Evolutionary conservation across 768 basidiomycete genomes (phyloP).

Genomic region (Astraeus odoratus): DNA sequence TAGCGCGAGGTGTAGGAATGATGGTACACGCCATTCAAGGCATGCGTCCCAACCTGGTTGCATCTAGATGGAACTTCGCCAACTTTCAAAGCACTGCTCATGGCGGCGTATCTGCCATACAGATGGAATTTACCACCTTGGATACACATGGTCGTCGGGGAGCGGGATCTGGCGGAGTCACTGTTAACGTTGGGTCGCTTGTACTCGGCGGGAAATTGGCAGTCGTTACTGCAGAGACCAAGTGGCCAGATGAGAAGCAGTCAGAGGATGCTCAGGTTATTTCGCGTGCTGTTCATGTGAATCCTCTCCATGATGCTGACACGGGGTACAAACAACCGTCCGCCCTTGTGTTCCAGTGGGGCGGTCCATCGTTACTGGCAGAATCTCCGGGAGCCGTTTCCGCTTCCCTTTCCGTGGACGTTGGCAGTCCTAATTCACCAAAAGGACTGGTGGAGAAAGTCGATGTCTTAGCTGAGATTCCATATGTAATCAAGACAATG

Average conservation of each 20-base stretch:
- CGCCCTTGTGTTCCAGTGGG: slow-evolving; percentile 72
- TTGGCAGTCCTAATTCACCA: slow-evolving; percentile 51
- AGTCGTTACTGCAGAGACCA: slow-evolving; percentile 73
- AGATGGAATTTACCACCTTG: slow-evolving; percentile 94
- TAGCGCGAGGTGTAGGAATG: slow-evolving; percentile 66
- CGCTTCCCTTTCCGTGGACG: slow-evolving; percentile 48
- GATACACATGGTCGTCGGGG: slow-evolving; percentile 75
- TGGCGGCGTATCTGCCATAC: slow-evolving; percentile 75
- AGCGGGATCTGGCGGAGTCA: slow-evolving; percentile 73
- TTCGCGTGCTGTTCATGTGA: slow-evolving; percentile 62
- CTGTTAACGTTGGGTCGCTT: slow-evolving; percentile 78
- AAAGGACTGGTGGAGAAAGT: slow-evolving; percentile 87
- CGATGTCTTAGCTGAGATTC: slow-evolving; percentile 92
- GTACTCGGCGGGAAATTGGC: slow-evolving; percentile 76
- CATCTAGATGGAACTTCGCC: slow-evolving; percentile 91
- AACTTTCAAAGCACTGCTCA: slow-evolving; percentile 76
- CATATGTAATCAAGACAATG: slow-evolving; percentile 84
- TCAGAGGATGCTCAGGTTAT: slow-evolving; percentile 40
- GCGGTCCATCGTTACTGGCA: slow-evolving; percentile 53
- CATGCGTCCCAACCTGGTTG: slow-evolving; percentile 93
- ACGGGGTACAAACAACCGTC: slow-evolving; percentile 77
- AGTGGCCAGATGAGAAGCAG: slow-evolving; percentile 56
- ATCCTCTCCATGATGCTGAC: slow-evolving; percentile 58
- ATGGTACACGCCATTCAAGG: slow-evolving; percentile 96
- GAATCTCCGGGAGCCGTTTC: slow-evolving; percentile 47